Percentiles rank a stretch among this genome's conserved stretches.
Evolutionary conservation across 2,329 filamentous ascomycete species (phyloP).

Genomic region (Microcyclospora pomicola): DNA sequence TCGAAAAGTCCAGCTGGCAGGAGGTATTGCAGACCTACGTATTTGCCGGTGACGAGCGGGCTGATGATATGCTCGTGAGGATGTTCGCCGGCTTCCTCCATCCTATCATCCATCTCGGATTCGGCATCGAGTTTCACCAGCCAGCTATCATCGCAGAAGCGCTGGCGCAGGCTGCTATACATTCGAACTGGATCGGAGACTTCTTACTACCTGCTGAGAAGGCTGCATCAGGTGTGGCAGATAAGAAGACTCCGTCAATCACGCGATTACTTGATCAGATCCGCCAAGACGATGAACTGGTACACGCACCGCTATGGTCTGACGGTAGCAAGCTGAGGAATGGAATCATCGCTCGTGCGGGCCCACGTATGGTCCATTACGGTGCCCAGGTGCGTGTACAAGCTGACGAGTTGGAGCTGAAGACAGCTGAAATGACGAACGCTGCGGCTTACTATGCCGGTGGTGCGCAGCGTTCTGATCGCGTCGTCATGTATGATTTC

Average conservation of each 20-base stretch:
- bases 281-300: constrained; percentile 42
- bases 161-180: constrained; percentile 62
- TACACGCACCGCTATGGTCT: constrained; percentile 35
- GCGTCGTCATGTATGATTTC: constrained; percentile 67
- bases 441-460: constrained; percentile 44
- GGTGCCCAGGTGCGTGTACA: constrained; percentile 40
- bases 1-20: constrained; percentile 50
- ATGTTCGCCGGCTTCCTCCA: constrained; percentile 61
- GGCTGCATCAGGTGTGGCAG: constrained; percentile 19
- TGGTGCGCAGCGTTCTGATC: constrained; percentile 49
- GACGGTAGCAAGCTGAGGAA: constrained; percentile 54
- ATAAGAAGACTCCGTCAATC: constrained; percentile 26
- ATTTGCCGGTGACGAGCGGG: constrained; percentile 50
- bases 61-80: constrained; percentile 55
- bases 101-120: constrained; percentile 69
- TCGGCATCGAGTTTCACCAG: constrained; percentile 69
- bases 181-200: constrained; percentile 41
- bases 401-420: constrained; percentile 42
- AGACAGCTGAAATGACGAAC: constrained; percentile 58
- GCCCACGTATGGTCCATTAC: constrained; percentile 48
- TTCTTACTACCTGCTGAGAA: constrained; percentile 44
- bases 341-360: constrained; percentile 50
- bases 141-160: constrained; percentile 69
- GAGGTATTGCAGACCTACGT: constrained; percentile 51
- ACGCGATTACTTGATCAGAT: constrained; percentile 49